A percentile compares a stretch with the other conserved stretches of the same genome.
phyloP scores from a whole-genome alignment of 352 stramenopile species.

The Globisporangium polare region DNA sequence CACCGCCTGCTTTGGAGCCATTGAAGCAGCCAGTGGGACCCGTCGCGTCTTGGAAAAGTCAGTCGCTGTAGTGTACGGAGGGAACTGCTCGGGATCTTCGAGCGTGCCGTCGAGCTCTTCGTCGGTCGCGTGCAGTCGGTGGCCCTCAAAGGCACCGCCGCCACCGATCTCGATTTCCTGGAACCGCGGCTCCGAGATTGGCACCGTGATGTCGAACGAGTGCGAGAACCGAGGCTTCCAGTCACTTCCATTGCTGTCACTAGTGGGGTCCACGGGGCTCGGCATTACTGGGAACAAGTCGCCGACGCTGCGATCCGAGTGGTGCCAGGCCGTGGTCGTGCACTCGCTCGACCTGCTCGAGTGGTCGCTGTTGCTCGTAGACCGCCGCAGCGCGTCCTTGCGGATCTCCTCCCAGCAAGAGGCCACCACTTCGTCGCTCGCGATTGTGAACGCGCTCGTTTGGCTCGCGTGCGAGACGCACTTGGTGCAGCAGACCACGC shows the following conservation, averaged over 20 bases:
- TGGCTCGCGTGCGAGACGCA: conserved; percentile 12
- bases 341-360: conserved; percentile 2
- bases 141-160: neutral
- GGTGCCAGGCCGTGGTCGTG: conserved; percentile 8
- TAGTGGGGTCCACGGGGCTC: neutral
- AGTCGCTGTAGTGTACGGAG: neutral
- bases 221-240: conserved; percentile 12
- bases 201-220: conserved; percentile 9
- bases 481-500: conserved; percentile 6
- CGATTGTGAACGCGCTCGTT: neutral
- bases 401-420: neutral
- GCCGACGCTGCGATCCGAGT: conserved; percentile 1
- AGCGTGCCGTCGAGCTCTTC: conserved; percentile 7
- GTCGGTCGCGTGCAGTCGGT: neutral
- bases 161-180: neutral
- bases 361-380: neutral
- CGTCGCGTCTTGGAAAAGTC: too few species aligned
- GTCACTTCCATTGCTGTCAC: neutral
- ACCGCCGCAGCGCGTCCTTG: neutral
- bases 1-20: too few species aligned
- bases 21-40: neutral
- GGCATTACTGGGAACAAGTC: neutral
- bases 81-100: neutral
- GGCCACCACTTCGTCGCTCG: conserved; percentile 4
- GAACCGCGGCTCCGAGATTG: neutral